Base-by-base conservation (phyloP, 257 asterid species). In the Solanum ossicruentum region DNA sequence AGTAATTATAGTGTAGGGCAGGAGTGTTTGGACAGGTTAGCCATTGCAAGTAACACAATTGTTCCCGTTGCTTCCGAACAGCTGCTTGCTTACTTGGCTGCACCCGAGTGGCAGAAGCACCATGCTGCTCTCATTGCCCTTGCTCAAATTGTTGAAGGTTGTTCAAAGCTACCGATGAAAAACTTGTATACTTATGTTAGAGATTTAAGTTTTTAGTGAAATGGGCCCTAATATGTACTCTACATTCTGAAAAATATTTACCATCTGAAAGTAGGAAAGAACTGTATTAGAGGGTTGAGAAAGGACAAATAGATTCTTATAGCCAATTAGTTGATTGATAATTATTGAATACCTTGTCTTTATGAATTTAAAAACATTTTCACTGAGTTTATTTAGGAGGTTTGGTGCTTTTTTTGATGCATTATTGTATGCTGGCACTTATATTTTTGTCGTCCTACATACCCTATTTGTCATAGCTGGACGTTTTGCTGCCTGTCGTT, bases 141-240 rank as follows among this genome's bases (percentile, higher is more conserved):
- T 84, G 99, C 99, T 7, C 99, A 97, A 86, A 97, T 97, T 84
- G 99, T 98, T 0, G 98, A 97, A 90, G 99, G 99, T 43, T 95
- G 98, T 86, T 88, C 98, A 6, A 97, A 97, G 98, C 98, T 96
- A 90, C 4, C 82, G 67, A 75, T 45, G 39, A 72, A 36, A 72
- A 39, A 26, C 26, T 23, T 63, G 21, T 28, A 51, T 55, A n/a
- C 16, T 79, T 66, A 15, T 54, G 69, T 81, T 2, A 10, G 52
- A 51, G 13, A 21, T 39, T 51, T 51, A 23, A 73, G 58, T 12
- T 21, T 28, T 73, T 21, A 73, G 54, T 47, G 60, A 47, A 73
- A 75, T 8, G 43, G 43, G 43, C 60, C 81, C 9, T 55, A 49
- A 49, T 75, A 47, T 75, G n/a, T 49, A 49, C 51, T 66, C 47